Evolutionary conservation across 2,329 filamentous ascomycete species (phyloP), one percentile per base, ranked within the genome.

Genomic region (Colletotrichum sublineola): DNA sequence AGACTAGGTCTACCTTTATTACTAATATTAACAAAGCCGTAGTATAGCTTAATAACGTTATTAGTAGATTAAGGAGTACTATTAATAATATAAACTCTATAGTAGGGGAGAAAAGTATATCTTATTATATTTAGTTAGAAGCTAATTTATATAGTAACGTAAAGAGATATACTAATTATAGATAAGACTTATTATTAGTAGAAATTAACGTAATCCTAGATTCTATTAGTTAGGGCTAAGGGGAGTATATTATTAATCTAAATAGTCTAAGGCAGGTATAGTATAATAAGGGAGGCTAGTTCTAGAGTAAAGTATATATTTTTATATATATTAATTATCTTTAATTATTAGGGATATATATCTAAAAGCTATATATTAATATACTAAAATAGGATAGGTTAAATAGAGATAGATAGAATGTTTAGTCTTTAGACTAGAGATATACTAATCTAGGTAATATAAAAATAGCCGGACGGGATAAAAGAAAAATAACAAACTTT

Each of bases 71-170:
- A n/a, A n/a, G n/a, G n/a, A 58, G 20, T n/a, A 14, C 38, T 8
- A 57, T 58, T 11, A 31, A 66, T 38, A n/a, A 66, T 20, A 48
- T 14, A 57, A 58, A 66, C 20, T 11, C 14, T 48, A 4, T 58
- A 12, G 7, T 29, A 18, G 14, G 14, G 7, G 42, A 57, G 20
- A 20, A 38, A 0, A 66, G 42, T 12, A 12, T 50, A 12, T 3
- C 15, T n/a, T 29, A 18, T 48, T n/a, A 42, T 20, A 12, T 40
- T 58, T 8, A 12, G 14, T 57, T 20, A 6, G 5, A 38, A 20
- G 48, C 12, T 20, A 3, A 20, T 4, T 5, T 29, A 2, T 57
- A 11, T 1, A 5, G 18, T 11, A 31, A 24, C 5, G 5, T 58
- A 29, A 40, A 50, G 29, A 31, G 20, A 12, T 12, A 57, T 46